phyloP scores from a whole-genome alignment of 208 protist genomes.

The Trypanosoma vivax region DNA sequence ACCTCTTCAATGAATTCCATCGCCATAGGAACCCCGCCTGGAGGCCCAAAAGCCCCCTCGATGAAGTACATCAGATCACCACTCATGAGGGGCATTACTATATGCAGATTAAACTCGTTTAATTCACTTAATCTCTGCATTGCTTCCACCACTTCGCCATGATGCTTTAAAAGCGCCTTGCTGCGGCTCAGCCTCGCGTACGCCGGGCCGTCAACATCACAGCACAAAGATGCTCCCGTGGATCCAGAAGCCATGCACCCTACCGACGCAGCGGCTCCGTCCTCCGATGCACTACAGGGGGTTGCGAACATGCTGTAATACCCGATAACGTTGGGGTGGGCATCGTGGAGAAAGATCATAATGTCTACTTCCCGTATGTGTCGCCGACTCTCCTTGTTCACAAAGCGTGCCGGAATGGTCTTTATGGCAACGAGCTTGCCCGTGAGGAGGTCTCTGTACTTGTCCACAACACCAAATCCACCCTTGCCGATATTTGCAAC shows the following conservation, averaged over 20 bases:
- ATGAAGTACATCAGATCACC: conserved; percentile 80
- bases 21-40: conserved; percentile 16
- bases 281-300: conserved; percentile 64
- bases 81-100: conserved; percentile 86
- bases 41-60: conserved; percentile 14
- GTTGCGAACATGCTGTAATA: conserved; percentile 95
- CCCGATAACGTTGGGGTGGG: conserved; percentile 92
- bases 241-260: neutral
- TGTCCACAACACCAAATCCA: conserved; percentile 96
- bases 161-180: conserved; percentile 32
- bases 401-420: conserved; percentile 74
- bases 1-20: conserved; percentile 48
- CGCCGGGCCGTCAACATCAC: conserved; percentile 34
- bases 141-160: conserved; percentile 24
- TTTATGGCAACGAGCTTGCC: conserved; percentile 85
- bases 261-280: neutral
- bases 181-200: conserved; percentile 26
- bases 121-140: conserved; percentile 19
- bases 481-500: conserved; percentile 82
- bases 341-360: conserved; percentile 90
- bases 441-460: conserved; percentile 82
- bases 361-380: conserved; percentile 95
- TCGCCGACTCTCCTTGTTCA: conserved; percentile 89
- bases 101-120: conserved; percentile 77
- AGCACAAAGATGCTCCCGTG: neutral